Conservation (phyloP, 2,329 filamentous ascomycete species). For the Ophiostoma sp. region DNA sequence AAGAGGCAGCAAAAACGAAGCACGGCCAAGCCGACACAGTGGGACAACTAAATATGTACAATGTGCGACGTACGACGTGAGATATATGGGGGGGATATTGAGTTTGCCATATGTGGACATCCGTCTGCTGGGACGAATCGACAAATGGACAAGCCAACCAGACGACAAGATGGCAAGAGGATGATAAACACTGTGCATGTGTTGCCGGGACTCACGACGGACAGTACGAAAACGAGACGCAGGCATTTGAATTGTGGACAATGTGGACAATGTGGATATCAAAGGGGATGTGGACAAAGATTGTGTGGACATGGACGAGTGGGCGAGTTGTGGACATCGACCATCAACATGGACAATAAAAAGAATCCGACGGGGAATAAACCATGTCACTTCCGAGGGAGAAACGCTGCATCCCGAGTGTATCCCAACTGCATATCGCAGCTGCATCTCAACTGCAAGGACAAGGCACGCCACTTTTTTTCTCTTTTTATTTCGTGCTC, state of each 20-base stretch:
- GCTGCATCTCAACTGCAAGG: not conserved
- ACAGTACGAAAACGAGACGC: not conserved
- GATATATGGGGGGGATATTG: not conserved
- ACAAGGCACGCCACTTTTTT: not conserved
- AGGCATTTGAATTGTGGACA: not conserved
- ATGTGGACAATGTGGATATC: not conserved
- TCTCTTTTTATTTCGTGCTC: not conserved
- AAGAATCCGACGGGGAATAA: slow-evolving; percentile 3
- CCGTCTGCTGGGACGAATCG: not conserved
- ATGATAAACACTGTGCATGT: not conserved
- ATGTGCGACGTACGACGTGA: not conserved
- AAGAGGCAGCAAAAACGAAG: not conserved
- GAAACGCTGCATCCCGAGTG: not conserved
- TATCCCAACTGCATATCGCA: not conserved
- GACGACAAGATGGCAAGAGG: not conserved
- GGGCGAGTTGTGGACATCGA: not conserved
- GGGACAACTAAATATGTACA: not conserved
- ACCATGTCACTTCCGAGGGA: not conserved
- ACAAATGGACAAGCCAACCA: not conserved
- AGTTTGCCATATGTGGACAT: not conserved
- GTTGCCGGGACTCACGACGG: not conserved
- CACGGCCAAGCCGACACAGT: slow-evolving; percentile 9
- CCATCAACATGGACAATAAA: not conserved
- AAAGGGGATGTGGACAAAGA: too few relatives aligned
- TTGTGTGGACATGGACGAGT: not conserved